A percentile compares a stretch with the other conserved stretches of the same genome.
Conservation (phyloP, 768 basidiomycete species). For the Naganishia onofrii region DNA sequence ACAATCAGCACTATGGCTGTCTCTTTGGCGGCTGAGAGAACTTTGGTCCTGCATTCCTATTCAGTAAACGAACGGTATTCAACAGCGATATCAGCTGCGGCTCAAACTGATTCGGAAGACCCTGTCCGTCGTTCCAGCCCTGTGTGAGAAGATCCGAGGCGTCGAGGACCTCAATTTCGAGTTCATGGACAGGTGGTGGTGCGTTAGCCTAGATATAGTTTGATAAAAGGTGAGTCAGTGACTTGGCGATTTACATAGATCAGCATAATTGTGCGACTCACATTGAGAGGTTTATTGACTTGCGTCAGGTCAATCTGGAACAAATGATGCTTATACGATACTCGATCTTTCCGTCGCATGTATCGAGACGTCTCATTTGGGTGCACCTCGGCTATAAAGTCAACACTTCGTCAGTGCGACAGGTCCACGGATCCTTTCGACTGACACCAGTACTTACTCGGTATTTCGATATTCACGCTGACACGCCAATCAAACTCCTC, state of each 20-base stretch:
- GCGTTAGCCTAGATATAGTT: constrained; percentile 41
- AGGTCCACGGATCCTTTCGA: no score
- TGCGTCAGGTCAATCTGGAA: constrained; percentile 92
- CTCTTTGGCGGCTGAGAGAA: constrained; percentile 10
- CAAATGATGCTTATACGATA: constrained; percentile 91
- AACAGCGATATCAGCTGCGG: constrained; percentile 88
- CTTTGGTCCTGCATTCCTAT: constrained; percentile 61
- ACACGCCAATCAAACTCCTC: constrained; percentile 84
- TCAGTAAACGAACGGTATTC: constrained; percentile 85
- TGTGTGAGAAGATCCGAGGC: constrained; percentile 65
- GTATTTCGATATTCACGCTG: constrained; percentile 86
- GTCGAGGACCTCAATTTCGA: constrained; percentile 79
- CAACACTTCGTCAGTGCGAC: no score
- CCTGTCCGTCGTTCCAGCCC: constrained; percentile 63
- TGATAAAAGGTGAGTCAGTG: constrained; percentile 16
- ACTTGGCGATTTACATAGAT: not conserved
- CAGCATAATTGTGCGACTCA: constrained; percentile 31
- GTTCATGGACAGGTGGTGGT: constrained; percentile 72
- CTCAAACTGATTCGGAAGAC: constrained; percentile 74
- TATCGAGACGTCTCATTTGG: constrained; percentile 28
- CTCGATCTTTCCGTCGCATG: constrained; percentile 72
- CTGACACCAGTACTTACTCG: constrained; percentile 60
- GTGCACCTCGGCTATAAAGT: constrained; percentile 44
- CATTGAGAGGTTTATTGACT: constrained; percentile 60
- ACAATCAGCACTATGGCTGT: not conserved